phyloP scores from a whole-genome alignment of 345 rosid species.

The Bretschneidera sinensis region DNA sequence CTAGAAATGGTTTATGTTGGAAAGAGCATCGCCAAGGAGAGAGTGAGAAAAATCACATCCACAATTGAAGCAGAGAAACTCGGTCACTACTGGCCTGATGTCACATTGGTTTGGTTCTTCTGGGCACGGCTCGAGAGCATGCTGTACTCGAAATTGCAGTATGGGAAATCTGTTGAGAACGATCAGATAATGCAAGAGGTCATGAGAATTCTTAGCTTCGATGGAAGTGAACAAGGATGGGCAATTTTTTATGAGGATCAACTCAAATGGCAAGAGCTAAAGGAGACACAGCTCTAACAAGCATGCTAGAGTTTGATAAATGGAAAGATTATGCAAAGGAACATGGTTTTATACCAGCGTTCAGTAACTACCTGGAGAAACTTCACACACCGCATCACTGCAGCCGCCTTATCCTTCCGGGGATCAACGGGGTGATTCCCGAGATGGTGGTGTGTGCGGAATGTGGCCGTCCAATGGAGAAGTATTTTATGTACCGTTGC shows the following conservation, averaged over 20 bases:
- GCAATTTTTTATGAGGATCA: constrained; percentile 35
- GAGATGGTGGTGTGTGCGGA: constrained; percentile 54
- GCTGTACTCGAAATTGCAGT: constrained; percentile 28
- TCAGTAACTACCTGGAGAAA: constrained; percentile 23
- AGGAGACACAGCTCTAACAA: constrained; percentile 9
- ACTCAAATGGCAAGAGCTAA: constrained; percentile 36
- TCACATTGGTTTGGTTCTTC: constrained; percentile 22
- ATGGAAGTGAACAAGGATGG: constrained; percentile 60
- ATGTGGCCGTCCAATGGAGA: constrained; percentile 51
- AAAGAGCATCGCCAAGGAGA: constrained; percentile 25
- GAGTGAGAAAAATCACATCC: background rate
- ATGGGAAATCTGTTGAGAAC: constrained; percentile 3
- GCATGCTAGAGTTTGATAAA: constrained; percentile 9
- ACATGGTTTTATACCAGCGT: constrained; percentile 29
- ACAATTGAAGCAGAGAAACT: constrained; percentile 7
- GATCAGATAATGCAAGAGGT: constrained; percentile 47
- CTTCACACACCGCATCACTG: constrained; percentile 43
- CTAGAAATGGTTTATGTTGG: constrained; percentile 33
- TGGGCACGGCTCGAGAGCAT: constrained; percentile 42
- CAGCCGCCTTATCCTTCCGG: constrained; percentile 47
- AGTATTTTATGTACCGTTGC: constrained; percentile 38
- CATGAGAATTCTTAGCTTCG: constrained; percentile 46
- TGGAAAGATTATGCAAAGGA: constrained; percentile 19
- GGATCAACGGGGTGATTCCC: constrained; percentile 32
- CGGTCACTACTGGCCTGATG: constrained; percentile 16